Evolutionary conservation across 2,329 filamentous ascomycete species (phyloP), one percentile per base, ranked within the genome.

Genomic region (Dactylellina haptotyla): DNA sequence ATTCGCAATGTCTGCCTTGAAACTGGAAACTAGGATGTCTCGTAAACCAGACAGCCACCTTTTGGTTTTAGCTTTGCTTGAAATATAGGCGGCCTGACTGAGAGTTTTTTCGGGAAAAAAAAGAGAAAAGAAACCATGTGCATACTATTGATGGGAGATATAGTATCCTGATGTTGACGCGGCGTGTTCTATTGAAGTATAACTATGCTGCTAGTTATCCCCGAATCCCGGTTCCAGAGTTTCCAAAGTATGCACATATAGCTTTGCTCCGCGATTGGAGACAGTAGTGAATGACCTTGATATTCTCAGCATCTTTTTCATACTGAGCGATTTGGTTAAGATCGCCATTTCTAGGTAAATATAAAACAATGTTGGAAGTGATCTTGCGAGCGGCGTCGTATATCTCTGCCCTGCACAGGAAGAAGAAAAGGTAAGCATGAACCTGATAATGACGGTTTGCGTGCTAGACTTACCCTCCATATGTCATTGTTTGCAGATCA

Each of bases 251-350:
- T 39, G 70, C 70, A 50, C 70, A 74, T 37, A 74, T 54, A 2
- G 70, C 70, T 26, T 74, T 66, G 18, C 61, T 74, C 8, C 61
- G 57, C 20, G 61, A 50, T 41, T 66, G 56, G 3, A 96, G 91
- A 79, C 93, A 97, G 80, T 98, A 98, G 82, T 99, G 95, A 53
- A 91, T 87, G 25, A 94, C 88, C 46, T 90, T 87, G 16, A 92
- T 84, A 81, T 90, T 90, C 64, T 83, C 79, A 1, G 81, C 83
- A 3, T 82, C 80, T 2, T 81, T 79, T 1, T 82, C 82, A 9
- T 82, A 81, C 1, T 82, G 84, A 2, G 91, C 90, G 75, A 97
- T 84, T 81, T 97, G 93, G 56, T 88, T 86, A 58, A 97, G 80
- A 80, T 97, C 89, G 75, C 92, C 94, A 0, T 90, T 95, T 70